Base-by-base conservation (phyloP, 75 land plant species). In the Cryptomeria japonica region DNA sequence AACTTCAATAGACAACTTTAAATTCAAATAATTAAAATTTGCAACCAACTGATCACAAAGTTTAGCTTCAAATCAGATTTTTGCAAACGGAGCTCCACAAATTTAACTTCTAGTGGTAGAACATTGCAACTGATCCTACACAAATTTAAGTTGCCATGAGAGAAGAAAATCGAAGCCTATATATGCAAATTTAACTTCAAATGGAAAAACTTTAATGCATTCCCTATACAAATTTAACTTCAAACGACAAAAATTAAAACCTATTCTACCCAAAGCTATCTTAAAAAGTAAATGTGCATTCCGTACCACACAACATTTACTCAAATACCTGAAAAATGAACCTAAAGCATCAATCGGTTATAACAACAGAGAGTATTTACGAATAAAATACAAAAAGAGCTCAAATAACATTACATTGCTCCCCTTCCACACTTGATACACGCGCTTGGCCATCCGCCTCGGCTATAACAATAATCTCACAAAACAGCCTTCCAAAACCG, bases 381-480 rank as follows among this genome's bases (percentile, higher is more conserved):
- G 39, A 79, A 79, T 39, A 79, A 39, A 79, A 49, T 79, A 46
- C 47, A 46, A 41, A 82, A 82, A 88, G 89, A 25, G 61, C 25
- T 34, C 25, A 49, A 41, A 32, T 68, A 87, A 79, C 36, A 86
- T 92, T 90, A 92, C 93, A 92, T 92, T 92, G 85, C 89, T 92
- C 64, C 93, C 93, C 82, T 90, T 92, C 93, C 93, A 92, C 41
- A 88, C 92, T 86, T 92, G 88, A 75, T 92, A 92, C 16, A 90
- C 89, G 4, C 92, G 92, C 84, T 88, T 90, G 77, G 89, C 89
- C 89, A 88, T 88, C 49, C 49, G 49, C 49, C 47, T 46, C 53
- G 6, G 34, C 32, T 13, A 46, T n/a, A 28, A 46, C 22, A 79
- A 8, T 19, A 79, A 82, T 28, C 84, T 28, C 84, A 46, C n/a